A percentile compares a stretch with the other conserved stretches of the same genome.
phyloP scores from a whole-genome alignment of 495 filamentous ascomycete genomes.

The Penicillium riverlandense region DNA sequence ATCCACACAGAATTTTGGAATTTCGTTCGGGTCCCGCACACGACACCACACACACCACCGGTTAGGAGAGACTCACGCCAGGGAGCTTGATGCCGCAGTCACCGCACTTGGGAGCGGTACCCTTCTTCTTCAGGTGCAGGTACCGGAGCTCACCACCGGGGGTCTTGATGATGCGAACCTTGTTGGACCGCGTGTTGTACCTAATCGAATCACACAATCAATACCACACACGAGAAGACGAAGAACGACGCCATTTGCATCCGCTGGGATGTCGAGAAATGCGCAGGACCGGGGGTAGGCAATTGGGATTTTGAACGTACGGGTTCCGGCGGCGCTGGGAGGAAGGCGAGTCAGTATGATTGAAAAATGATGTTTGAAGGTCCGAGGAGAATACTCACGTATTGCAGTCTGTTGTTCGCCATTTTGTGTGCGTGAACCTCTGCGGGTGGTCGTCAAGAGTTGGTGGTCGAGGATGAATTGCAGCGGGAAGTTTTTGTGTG shows the following conservation, averaged over 20 bases:
- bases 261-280: slow-evolving; percentile 7
- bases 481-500: slow-evolving; percentile 30
- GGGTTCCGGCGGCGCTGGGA: slow-evolving; percentile 77
- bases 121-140: slow-evolving; percentile 98
- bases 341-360: slow-evolving; percentile 17
- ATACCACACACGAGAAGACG: slow-evolving; percentile 16
- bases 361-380: not conserved
- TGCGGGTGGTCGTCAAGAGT: slow-evolving; percentile 34
- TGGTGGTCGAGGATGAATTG: no score
- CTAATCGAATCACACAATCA: slow-evolving; percentile 40
- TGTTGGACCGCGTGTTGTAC: slow-evolving; percentile 97
- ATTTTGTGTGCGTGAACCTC: slow-evolving; percentile 51
- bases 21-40: slow-evolving; percentile 5
- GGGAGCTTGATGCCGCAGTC: slow-evolving; percentile 94
- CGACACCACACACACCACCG: slow-evolving; percentile 9
- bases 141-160: slow-evolving; percentile 90
- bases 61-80: slow-evolving; percentile 62
- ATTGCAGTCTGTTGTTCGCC: slow-evolving; percentile 65
- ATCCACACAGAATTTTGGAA: slow-evolving; percentile 8
- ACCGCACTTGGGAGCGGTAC: slow-evolving; percentile 94
- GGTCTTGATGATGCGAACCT: slow-evolving; percentile 91
- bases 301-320: slow-evolving; percentile 51
- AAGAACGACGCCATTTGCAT: no score
- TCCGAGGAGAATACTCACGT: slow-evolving; percentile 45
- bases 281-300: slow-evolving; percentile 1